Percentiles rank a stretch among this genome's conserved stretches.
phyloP scores from a whole-genome alignment of 805 yeast genomes.

The Naumovozyma dairenensis region DNA sequence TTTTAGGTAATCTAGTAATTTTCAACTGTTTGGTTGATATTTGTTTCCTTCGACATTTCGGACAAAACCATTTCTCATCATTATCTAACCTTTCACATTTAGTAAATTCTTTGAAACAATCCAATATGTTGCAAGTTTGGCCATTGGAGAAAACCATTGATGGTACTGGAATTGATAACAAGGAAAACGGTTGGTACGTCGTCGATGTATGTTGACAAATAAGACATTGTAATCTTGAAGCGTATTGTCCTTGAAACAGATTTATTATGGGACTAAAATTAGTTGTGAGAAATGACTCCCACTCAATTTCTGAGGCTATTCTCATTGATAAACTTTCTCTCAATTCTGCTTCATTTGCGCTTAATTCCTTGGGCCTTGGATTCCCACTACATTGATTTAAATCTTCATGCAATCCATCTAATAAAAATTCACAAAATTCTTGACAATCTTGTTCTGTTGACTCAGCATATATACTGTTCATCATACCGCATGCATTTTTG shows the following conservation, averaged over 20 bases:
- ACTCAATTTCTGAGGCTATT: slow-evolving; percentile 79
- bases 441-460: slow-evolving; percentile 89
- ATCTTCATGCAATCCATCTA: slow-evolving; percentile 91
- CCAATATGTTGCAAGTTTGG: slow-evolving; percentile 34
- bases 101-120: slow-evolving; percentile 72
- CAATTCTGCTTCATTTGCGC: slow-evolving; percentile 58
- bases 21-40: slow-evolving; percentile 59
- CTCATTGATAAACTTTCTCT: slow-evolving; percentile 69
- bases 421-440: slow-evolving; percentile 76
- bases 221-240: slow-evolving; percentile 65
- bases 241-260: slow-evolving; percentile 81
- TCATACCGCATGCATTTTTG: slow-evolving; percentile 56
- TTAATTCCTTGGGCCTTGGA: slow-evolving; percentile 46
- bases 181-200: slow-evolving; percentile 76
- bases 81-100: slow-evolving; percentile 67
- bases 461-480: slow-evolving; percentile 70
- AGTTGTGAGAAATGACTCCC: slow-evolving; percentile 80
- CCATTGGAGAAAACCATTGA: slow-evolving; percentile 21
- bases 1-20: slow-evolving; percentile 70
- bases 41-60: slow-evolving; percentile 56
- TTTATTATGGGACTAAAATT: slow-evolving; percentile 78
- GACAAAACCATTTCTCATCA: slow-evolving; percentile 81
- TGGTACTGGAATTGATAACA: slow-evolving; percentile 74
- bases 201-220: slow-evolving; percentile 74
- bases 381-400: slow-evolving; percentile 57